Percentiles rank a stretch among this genome's conserved stretches.
Conservation (phyloP, 2,329 filamentous ascomycete genomes). For the Berkeleyomyces basicola region DNA sequence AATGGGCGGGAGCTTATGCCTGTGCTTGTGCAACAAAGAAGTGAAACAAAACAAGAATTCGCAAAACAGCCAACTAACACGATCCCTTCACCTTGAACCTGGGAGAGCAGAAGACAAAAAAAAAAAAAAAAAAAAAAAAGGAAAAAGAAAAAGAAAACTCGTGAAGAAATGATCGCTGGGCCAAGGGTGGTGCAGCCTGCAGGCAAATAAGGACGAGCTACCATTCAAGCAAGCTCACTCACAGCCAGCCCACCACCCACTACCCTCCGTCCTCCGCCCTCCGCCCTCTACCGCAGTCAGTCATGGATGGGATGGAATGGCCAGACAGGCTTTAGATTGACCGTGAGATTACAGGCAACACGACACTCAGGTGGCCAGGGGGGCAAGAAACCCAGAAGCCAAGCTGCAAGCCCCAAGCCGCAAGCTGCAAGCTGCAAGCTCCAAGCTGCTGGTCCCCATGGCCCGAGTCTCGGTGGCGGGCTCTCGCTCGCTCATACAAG, state of each 20-base stretch:
- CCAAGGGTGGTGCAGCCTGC: background rate
- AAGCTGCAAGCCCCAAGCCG: background rate
- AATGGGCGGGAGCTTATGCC: background rate
- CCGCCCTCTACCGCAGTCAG: background rate
- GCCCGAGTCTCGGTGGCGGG: background rate
- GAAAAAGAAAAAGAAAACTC: background rate
- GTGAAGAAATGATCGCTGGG: background rate
- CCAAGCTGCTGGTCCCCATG: background rate
- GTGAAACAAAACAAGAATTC: too few species aligned
- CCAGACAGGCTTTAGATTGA: slow-evolving; percentile 1
- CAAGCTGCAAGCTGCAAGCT: background rate
- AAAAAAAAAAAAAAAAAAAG: background rate
- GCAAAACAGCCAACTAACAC: too few species aligned
- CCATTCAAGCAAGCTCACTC: too few species aligned
- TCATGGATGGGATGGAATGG: background rate
- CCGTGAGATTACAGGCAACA: background rate
- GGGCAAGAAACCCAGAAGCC: background rate
- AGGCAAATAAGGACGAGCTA: background rate
- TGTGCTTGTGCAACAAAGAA: background rate
- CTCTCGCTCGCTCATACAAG: background rate
- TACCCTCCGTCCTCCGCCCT: too few species aligned
- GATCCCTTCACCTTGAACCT: background rate
- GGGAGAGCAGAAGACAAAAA: background rate
- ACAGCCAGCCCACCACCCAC: too few species aligned
- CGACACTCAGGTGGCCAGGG: background rate